Conservation (phyloP, 148 eudicot genomes). For the Arbutus unedo region DNA sequence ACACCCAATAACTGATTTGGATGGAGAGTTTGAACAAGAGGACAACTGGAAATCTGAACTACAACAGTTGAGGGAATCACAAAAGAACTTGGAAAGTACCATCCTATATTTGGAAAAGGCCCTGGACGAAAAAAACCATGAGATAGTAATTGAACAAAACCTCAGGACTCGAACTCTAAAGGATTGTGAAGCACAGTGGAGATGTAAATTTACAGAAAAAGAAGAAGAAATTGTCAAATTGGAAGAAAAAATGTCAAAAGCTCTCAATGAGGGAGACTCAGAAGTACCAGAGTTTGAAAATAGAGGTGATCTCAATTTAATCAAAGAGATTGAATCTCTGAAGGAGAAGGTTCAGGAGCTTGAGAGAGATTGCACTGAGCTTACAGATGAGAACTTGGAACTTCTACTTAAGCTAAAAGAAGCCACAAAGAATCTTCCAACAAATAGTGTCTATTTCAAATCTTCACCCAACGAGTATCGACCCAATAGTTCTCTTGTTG, state of each 20-base stretch:
- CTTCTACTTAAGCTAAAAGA: slow-evolving; percentile 48
- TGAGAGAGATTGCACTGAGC: slow-evolving; percentile 53
- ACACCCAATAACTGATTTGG: slow-evolving; percentile 3
- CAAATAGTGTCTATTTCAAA: slow-evolving; percentile 19
- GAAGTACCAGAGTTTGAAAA: slow-evolving; percentile 21
- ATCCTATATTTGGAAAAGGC: slow-evolving; percentile 36
- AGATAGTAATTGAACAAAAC: slow-evolving; percentile 38
- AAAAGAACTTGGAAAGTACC: slow-evolving; percentile 33
- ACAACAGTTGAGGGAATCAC: slow-evolving; percentile 33
- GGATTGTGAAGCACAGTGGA: slow-evolving; percentile 44
- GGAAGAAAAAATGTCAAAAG: slow-evolving; percentile 35
- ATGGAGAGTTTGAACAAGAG: slow-evolving; percentile 14
- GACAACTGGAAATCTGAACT: slow-evolving; percentile 22
- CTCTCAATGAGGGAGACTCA: slow-evolving; percentile 7
- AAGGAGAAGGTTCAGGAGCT: slow-evolving; percentile 45
- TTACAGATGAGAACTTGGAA: slow-evolving; percentile 53
- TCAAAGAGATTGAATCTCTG: slow-evolving; percentile 30
- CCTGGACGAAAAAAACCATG: slow-evolving; percentile 33
- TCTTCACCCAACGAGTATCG: slow-evolving; percentile 17
- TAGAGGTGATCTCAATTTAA: slow-evolving; percentile 19
- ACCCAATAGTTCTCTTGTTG: slow-evolving; percentile 5
- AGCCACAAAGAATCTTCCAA: slow-evolving; percentile 14
- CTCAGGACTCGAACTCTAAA: slow-evolving; percentile 26
- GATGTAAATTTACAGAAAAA: slow-evolving; percentile 28
- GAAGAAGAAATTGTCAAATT: slow-evolving; percentile 42